Percentiles rank a stretch among this genome's conserved stretches.
These are phyloP conservation scores for Pseudonitzschia pungens DNA, from an alignment of 108 stramenopile genomes.

Conservation along the genomic window DNA sequence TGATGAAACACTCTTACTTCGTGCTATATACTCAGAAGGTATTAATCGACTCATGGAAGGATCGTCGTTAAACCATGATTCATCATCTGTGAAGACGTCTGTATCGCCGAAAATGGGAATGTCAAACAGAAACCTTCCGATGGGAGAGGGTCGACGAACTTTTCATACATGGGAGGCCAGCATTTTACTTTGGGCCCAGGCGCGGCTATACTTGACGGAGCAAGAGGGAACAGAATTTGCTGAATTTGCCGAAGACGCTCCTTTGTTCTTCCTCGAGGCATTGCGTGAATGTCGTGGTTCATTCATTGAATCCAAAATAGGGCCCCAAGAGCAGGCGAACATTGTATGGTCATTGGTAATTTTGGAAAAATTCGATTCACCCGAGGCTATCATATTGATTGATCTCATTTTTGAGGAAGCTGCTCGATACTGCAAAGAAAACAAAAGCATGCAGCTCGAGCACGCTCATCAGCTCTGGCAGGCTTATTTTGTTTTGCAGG, in stretches of 20 bases:
- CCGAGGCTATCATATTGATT: constrained; percentile 47
- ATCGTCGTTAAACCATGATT: background rate
- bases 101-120: constrained; percentile 4
- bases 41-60: constrained; percentile 37
- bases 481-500: constrained; percentile 64
- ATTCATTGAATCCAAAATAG: constrained; percentile 41
- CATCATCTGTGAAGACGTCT: background rate
- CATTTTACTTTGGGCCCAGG: constrained; percentile 79
- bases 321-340: constrained; percentile 83
- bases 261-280: constrained; percentile 33
- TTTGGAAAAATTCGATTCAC: constrained; percentile 56
- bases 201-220: constrained; percentile 60
- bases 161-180: constrained; percentile 70
- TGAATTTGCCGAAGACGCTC: constrained; percentile 52
- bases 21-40: constrained; percentile 62
- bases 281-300: constrained; percentile 11
- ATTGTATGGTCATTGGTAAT: constrained; percentile 80
- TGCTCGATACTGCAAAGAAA: constrained; percentile 41
- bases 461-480: constrained; percentile 91
- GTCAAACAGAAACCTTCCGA: background rate
- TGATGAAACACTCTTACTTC: constrained; percentile 55
- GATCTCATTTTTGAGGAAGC: constrained; percentile 55
- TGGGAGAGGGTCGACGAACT: constrained; percentile 20
- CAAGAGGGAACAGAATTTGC: constrained; percentile 49
- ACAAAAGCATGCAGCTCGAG: constrained; percentile 67